Evolutionary conservation across 192 early-diverging fungal genomes (phyloP).

Genomic region (Podila epicladia): DNA sequence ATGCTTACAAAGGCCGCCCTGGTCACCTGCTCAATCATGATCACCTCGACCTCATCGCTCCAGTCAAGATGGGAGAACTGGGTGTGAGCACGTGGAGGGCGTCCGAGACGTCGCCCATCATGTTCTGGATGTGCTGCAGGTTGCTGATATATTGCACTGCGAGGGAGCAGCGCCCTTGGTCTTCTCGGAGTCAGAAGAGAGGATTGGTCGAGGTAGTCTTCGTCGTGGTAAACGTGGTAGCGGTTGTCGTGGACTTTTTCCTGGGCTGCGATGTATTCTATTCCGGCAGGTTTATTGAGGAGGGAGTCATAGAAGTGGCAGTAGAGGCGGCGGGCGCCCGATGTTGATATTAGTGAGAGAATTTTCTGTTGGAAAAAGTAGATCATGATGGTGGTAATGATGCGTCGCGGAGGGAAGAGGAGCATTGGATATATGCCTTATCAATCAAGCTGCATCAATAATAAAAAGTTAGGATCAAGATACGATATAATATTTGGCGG

Average conservation of each 20-base stretch:
- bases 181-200: slow-evolving; percentile 9
- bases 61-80: slow-evolving; percentile 59
- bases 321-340: slow-evolving; percentile 8
- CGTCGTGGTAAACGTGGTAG: slow-evolving; percentile 39
- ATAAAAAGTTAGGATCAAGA: neutral
- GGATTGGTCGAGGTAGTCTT: slow-evolving; percentile 32
- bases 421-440: slow-evolving; percentile 69
- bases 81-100: slow-evolving; percentile 56
- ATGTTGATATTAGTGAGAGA: slow-evolving; percentile 32
- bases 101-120: slow-evolving; percentile 71
- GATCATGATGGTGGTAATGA: slow-evolving; percentile 62
- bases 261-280: slow-evolving; percentile 25
- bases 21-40: slow-evolving; percentile 52
- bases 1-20: slow-evolving; percentile 47
- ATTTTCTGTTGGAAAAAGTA: slow-evolving; percentile 60
- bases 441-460: neutral
- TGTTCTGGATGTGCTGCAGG: slow-evolving; percentile 80
- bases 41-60: slow-evolving; percentile 56
- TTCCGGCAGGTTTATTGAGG: slow-evolving; percentile 7
- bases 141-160: slow-evolving; percentile 74
- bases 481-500: neutral
- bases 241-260: slow-evolving; percentile 34
- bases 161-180: slow-evolving; percentile 17
- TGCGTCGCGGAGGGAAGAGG: slow-evolving; percentile 59
- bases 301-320: neutral